These are phyloP conservation scores for Solanum rostratum DNA, from an alignment of 257 asterid genomes.

Conservation along the genomic window DNA sequence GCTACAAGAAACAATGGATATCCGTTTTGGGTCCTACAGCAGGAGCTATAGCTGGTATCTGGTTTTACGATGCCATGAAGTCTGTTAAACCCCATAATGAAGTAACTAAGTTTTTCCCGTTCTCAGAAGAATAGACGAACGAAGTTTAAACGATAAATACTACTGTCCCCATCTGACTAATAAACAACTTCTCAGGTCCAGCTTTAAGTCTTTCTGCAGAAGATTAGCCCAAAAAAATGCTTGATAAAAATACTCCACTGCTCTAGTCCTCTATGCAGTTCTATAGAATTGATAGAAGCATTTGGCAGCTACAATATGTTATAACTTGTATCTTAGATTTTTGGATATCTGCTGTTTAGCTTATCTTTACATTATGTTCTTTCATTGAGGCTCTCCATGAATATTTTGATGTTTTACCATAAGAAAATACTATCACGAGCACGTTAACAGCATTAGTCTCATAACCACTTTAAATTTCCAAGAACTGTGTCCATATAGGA, in stretches of 20 bases:
- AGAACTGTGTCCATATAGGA: neutral
- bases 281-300: neutral
- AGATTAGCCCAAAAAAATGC: neutral
- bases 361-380: neutral
- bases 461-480: neutral
- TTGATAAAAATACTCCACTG: neutral
- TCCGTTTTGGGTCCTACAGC: conserved; percentile 17
- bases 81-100: conserved; percentile 1
- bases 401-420: neutral
- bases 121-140: neutral
- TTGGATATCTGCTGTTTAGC: neutral
- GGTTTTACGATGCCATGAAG: conserved; percentile 22
- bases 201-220: neutral
- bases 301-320: neutral
- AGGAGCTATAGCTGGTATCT: conserved; percentile 27
- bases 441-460: neutral
- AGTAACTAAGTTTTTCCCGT: conserved; percentile 3
- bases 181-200: neutral
- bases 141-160: neutral
- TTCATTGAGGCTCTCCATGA: neutral
- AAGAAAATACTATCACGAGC: neutral
- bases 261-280: neutral
- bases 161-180: neutral
- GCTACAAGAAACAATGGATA: conserved; percentile 16
- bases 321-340: neutral